Evolutionary conservation across 2,329 filamentous ascomycete species (phyloP).

Genomic region (Claviceps maximensis): DNA sequence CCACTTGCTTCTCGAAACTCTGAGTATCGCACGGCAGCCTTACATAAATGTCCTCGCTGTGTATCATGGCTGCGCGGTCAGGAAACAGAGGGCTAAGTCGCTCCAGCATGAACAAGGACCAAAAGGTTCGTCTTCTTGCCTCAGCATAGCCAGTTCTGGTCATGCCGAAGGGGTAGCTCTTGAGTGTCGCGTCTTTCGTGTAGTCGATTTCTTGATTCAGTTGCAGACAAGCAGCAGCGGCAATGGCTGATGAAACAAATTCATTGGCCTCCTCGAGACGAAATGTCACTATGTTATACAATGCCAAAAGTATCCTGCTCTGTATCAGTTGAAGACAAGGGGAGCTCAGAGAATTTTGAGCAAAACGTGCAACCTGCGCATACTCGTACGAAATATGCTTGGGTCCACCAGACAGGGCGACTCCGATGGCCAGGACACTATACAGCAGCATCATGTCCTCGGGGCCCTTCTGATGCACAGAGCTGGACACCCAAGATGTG

Average conservation of each 20-base stretch:
- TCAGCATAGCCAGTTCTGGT: slow-evolving; percentile 47
- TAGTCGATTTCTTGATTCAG: slow-evolving; percentile 49
- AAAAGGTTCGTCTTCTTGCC: slow-evolving; percentile 57
- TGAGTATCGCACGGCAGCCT: slow-evolving; percentile 49
- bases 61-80: slow-evolving; percentile 40
- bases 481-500: slow-evolving; percentile 23
- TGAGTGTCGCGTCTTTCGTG: slow-evolving; percentile 25
- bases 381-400: slow-evolving; percentile 26
- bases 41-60: slow-evolving; percentile 52
- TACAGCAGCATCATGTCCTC: slow-evolving; percentile 34
- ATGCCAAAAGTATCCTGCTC: slow-evolving; percentile 49
- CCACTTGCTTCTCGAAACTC: slow-evolving; percentile 47
- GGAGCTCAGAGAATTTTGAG: slow-evolving; percentile 21
- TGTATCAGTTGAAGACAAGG: slow-evolving; percentile 49
- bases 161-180: slow-evolving; percentile 42
- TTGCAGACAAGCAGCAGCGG: slow-evolving; percentile 44
- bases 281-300: slow-evolving; percentile 52
- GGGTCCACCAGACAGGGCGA: slow-evolving; percentile 24
- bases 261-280: slow-evolving; percentile 50
- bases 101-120: slow-evolving; percentile 58
- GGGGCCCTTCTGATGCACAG: slow-evolving; percentile 23
- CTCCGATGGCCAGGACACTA: slow-evolving; percentile 28
- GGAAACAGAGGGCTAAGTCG: slow-evolving; percentile 48
- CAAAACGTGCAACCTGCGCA: slow-evolving; percentile 42
- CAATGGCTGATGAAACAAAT: slow-evolving; percentile 47